Percentiles rank a stretch among this genome's conserved stretches.
phyloP scores from a whole-genome alignment of 768 basidiomycete genomes.

The Phanerochaete carnosa region DNA sequence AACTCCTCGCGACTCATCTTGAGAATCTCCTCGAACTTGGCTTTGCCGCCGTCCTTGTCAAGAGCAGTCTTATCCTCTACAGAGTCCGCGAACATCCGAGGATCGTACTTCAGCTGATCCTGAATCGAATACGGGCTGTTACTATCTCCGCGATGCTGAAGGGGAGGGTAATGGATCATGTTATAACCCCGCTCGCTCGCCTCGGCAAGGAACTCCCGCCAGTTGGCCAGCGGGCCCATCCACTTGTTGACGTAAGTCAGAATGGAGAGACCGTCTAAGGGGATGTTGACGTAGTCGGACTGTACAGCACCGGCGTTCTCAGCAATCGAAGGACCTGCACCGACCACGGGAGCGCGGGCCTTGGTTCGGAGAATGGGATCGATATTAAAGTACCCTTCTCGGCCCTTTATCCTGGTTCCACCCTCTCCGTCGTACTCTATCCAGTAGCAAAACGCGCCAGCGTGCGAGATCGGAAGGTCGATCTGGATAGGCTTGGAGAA shows the following conservation, averaged over 20 bases:
- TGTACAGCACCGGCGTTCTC: conserved; percentile 51
- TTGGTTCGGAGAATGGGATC: conserved; percentile 84
- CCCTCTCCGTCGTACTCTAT: conserved; percentile 79
- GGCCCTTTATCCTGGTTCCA: conserved; percentile 69
- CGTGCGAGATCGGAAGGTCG: conserved; percentile 93
- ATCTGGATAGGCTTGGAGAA: conserved; percentile 91
- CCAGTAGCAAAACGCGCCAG: conserved; percentile 95
- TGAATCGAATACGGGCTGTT: conserved; percentile 93
- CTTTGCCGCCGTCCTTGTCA: conserved; percentile 48
- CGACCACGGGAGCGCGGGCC: conserved; percentile 72
- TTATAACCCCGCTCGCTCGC: conserved; percentile 91
- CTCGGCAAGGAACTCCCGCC: conserved; percentile 79
- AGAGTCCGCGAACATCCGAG: conserved; percentile 52
- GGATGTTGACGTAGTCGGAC: conserved; percentile 59
- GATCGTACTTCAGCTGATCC: conserved; percentile 82
- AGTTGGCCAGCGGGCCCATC: conserved; percentile 85
- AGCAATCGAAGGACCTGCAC: conserved; percentile 43
- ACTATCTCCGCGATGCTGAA: conserved; percentile 88
- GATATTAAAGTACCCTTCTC: conserved; percentile 94
- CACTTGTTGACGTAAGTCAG: conserved; percentile 94
- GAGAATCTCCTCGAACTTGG: conserved; percentile 61
- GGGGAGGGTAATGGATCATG: conserved; percentile 95
- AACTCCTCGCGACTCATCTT: conserved; percentile 76
- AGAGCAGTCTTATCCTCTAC: conserved; percentile 21
- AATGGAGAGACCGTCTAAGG: conserved; percentile 85